A percentile compares a stretch with the other conserved stretches of the same genome.
phyloP scores from a whole-genome alignment of 1,139 yeast species.

The Geotrichum bryndzae region DNA sequence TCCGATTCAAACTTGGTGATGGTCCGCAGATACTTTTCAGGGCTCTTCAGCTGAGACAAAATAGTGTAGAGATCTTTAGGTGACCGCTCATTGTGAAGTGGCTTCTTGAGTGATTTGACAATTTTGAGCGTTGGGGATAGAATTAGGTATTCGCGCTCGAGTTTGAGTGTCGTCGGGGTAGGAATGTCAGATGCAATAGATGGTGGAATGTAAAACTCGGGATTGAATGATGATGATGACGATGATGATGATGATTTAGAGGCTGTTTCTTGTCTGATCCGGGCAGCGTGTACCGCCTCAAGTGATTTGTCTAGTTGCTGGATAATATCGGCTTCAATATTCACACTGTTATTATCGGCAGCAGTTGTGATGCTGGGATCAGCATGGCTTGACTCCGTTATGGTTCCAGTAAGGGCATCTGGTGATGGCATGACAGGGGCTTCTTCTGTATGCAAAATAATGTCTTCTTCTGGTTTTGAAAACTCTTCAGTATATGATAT shows the following conservation, averaged over 20 bases:
- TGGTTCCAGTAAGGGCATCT: background rate
- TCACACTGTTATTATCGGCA: background rate
- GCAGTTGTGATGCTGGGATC: background rate
- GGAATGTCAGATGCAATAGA: background rate
- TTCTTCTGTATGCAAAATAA: constrained; percentile 13
- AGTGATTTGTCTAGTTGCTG: constrained; percentile 39
- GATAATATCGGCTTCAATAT: constrained; percentile 16
- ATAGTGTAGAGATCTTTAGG: constrained; percentile 44
- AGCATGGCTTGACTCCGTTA: background rate
- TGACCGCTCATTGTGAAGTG: constrained; percentile 32
- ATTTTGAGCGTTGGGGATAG: constrained; percentile 42
- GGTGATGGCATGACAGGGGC: constrained; percentile 6
- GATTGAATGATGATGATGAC: background rate
- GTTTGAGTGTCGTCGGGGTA: constrained; percentile 2
- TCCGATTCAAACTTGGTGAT: constrained; percentile 38
- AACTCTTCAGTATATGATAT: constrained; percentile 17
- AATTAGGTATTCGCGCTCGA: constrained; percentile 41
- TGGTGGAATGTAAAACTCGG: background rate
- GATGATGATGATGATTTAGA: constrained; percentile 37
- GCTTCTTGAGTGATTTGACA: constrained; percentile 39
- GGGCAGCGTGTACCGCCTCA: constrained; percentile 41
- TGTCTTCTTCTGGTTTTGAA: constrained; percentile 13
- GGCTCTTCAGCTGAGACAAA: constrained; percentile 39
- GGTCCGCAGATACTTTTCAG: constrained; percentile 33
- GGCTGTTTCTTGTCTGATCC: constrained; percentile 45